A percentile compares a stretch with the other conserved stretches of the same genome.
Conservation (phyloP, 306 rosid species). For the Sesbania bispinosa region DNA sequence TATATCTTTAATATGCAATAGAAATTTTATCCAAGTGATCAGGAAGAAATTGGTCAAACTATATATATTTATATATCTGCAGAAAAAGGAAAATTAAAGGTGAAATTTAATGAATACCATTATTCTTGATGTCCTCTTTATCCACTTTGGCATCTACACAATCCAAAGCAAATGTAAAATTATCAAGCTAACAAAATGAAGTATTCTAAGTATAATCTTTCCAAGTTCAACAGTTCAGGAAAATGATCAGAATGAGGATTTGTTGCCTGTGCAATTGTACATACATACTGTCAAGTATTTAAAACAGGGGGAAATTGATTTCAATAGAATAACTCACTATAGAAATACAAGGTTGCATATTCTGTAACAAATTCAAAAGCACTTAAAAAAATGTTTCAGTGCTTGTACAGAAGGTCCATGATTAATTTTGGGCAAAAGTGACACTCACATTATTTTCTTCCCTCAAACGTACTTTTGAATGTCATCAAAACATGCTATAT, state of each 20-base stretch:
- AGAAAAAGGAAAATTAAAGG: constrained; percentile 14
- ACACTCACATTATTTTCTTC: background rate
- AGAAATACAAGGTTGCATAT: background rate
- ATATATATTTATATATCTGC: background rate
- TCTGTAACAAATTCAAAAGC: constrained; percentile 1
- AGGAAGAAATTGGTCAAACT: background rate
- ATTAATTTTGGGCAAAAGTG: background rate
- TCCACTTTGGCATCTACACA: constrained; percentile 70
- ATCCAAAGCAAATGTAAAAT: constrained; percentile 24
- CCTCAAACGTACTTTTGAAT: background rate
- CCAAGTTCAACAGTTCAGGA: constrained; percentile 4
- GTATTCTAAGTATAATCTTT: constrained; percentile 11
- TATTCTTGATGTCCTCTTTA: constrained; percentile 71
- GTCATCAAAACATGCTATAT: background rate
- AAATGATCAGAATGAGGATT: constrained; percentile 5
- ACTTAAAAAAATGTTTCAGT: background rate
- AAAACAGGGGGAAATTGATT: background rate
- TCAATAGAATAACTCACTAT: background rate
- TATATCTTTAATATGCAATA: background rate
- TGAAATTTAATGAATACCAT: constrained; percentile 38
- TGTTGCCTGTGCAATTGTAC: background rate
- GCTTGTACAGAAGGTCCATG: background rate
- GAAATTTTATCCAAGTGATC: background rate
- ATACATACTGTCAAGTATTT: background rate
- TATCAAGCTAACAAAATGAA: constrained; percentile 15